Percentiles rank a stretch among this genome's conserved stretches.
phyloP scores from a whole-genome alignment of 495 filamentous ascomycete genomes.

The Podospora didyma region DNA sequence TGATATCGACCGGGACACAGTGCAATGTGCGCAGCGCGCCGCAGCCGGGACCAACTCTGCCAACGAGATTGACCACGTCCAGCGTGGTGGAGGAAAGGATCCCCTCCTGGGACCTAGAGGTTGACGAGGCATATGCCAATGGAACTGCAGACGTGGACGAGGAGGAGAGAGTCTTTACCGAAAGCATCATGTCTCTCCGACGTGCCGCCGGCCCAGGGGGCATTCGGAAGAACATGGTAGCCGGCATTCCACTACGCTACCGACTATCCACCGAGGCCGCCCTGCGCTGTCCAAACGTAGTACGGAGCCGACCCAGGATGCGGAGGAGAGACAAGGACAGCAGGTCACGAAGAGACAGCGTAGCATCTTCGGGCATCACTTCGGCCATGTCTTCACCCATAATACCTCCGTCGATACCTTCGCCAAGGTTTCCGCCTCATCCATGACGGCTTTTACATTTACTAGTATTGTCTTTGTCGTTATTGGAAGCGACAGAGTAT shows the following conservation, averaged over 20 bases:
- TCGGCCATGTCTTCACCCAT: conserved; percentile 14
- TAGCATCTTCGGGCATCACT: conserved; percentile 13
- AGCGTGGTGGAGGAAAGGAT: conserved; percentile 2
- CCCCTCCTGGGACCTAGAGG: conserved; percentile 20
- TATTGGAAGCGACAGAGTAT: conserved; percentile 4
- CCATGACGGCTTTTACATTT: background rate
- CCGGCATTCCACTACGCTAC: conserved; percentile 27
- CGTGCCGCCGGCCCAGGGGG: conserved; percentile 27
- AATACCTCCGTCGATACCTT: conserved; percentile 12
- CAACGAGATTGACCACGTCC: conserved; percentile 5
- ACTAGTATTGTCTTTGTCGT: background rate
- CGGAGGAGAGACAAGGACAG: conserved; percentile 29
- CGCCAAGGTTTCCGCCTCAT: background rate
- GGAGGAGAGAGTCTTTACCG: conserved; percentile 1
- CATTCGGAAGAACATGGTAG: conserved; percentile 30
- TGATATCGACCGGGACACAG: conserved; percentile 33
- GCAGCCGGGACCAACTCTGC: conserved; percentile 8
- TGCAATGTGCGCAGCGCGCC: conserved; percentile 30
- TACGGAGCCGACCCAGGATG: conserved; percentile 39
- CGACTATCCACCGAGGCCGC: conserved; percentile 39
- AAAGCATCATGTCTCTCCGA: conserved; percentile 16
- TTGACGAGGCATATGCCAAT: conserved; percentile 23
- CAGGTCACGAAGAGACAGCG: conserved; percentile 7
- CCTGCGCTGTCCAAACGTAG: conserved; percentile 38
- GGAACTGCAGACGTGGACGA: background rate